Evolutionary conservation across 805 yeast species (phyloP), one percentile per base, ranked within the genome.

Genomic region (Metschnikowia amazonensis): DNA sequence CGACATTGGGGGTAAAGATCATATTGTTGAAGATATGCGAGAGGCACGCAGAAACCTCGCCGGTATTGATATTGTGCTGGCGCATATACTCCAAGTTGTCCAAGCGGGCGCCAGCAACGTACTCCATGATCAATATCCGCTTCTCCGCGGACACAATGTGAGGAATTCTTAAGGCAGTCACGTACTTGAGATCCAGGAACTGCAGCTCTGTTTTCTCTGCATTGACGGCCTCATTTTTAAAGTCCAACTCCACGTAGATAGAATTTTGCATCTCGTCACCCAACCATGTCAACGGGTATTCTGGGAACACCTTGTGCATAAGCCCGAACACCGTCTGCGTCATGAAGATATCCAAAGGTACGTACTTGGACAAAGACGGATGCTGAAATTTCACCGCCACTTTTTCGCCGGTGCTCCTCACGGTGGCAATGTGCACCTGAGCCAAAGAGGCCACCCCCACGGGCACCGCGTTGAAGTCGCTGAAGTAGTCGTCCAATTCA

Each of bases 381-480:
- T 90, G 98, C 64, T 94, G 99, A 34, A 92, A 77, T 60, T 94
- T 94, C 18, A 94, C 96, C 0, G 99, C 99, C 2, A 92, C 98
- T 57, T 74, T 79, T 48, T 82, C 76, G 1, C 86, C 87, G 1
- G 74, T 75, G 3, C 61, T 66, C 46, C 69, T 75, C 44, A 90
- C 60, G 1, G 64, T 75, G 0, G 95, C 99, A 20, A 72, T 67
- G 66, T 94, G 98, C 4, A 94, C 99, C 60, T 94, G 99, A 0
- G 99, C 99, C 52, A 94, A 72, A 0, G 97, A 88, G 0, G 99
- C 99, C 4, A 88, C 95, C 1, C 99, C 99, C 34, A 94, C 82
- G 0, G 99, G 99, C 8, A 61, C 64, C 0, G 77, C 74, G 48
- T 84, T 77, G 58, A 94, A 87, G 32, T 75, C 79, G 8, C 67